Base-by-base conservation (phyloP, 345 rosid genomes). In the Rubroshorea leprosula region DNA sequence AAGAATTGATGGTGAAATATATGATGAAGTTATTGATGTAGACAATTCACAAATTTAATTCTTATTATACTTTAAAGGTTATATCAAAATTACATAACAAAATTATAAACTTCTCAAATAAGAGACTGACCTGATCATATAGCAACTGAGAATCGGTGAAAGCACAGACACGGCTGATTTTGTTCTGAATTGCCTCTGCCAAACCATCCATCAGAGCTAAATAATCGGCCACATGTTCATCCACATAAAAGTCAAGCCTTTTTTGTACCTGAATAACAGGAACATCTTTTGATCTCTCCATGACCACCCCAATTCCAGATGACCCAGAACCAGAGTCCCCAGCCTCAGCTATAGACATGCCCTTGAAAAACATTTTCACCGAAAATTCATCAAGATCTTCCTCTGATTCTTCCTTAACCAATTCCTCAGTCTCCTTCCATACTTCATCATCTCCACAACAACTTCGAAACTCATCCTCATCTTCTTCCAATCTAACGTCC, bases 401-500 rank as follows among this genome's bases (percentile, higher is more conserved):
- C 67, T 72, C 59, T 13, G 62, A 55, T 49, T 74, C 87, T 62
- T 63, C 75, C 73, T 62, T 77, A 65, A 49, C 65, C 51, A 64
- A 45, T 51, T 84, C 88, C 61, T 86, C 97, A 57, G 67, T 62
- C 56, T 81, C 96, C 57, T 79, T 83, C 98, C 97, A 92, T 0
- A 83, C 86, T 20, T 87, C 98, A 23, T 84, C 92, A 64, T 92
- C 99, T 65, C 76, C 99, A 39, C 90, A 89, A 73, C 97, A 93
- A 27, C 99, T 93, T 24, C 91, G 70, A 60, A 93, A 93, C 25
- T 93, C 99, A 38, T 93, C 99, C 51, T 93, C 97, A 0, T 89
- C 94, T 53, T 81, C 90, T 57, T 81, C 89, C 48, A 67, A n/a
- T 51, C n/a, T 49, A 72, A 54, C 58, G n/a, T n/a, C n/a, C n/a